Base-by-base conservation (phyloP, 768 basidiomycete species). In the Roridomyces roridus region DNA sequence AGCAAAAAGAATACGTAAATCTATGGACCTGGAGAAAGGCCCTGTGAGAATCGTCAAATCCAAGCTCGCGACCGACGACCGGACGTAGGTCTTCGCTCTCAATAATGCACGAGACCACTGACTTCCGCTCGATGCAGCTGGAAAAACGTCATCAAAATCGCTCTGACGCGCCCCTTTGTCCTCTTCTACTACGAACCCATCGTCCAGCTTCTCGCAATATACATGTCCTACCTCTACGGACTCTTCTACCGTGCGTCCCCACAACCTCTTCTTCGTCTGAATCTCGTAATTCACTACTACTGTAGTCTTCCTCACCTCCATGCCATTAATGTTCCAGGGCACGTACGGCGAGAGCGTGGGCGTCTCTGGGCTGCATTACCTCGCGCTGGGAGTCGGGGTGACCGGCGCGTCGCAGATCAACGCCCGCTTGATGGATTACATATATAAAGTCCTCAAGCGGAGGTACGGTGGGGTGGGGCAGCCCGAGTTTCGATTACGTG, bases 311-410 rank as follows among this genome's bases (percentile, higher is more conserved):
- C n/a, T n/a, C n/a, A n/a, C n/a, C n/a, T n/a, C n/a, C n/a, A n/a
- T n/a, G n/a, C n/a, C n/a, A n/a, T n/a, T n/a, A n/a, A n/a, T n/a
- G n/a, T n/a, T n/a, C n/a, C n/a, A n/a, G n/a, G n/a, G n/a, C n/a
- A n/a, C n/a, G n/a, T n/a, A n/a, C n/a, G n/a, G n/a, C n/a, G n/a
- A 89, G 66, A 56, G 66, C 0, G 69, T 80, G 11, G 87, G 89
- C 5, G 85, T 87, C 46, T 77, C 83, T 0, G 87, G 89, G 0
- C 68, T 91, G 25, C 77, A 92, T 63, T 94, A 91, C 61, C 74
- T 92, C 52, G 81, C 90, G 0, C 77, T 92, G 6, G 90, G 89
- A 0, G n/a, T 88, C 2, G 91, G 91, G 2, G 72, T 91, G 17
- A 65, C 76, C 0, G 59, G 72, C 4, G 80, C 82, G 0, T 82